Evolutionary conservation across 148 eudicot species (phyloP).

Genomic region (Chenopodium album): DNA sequence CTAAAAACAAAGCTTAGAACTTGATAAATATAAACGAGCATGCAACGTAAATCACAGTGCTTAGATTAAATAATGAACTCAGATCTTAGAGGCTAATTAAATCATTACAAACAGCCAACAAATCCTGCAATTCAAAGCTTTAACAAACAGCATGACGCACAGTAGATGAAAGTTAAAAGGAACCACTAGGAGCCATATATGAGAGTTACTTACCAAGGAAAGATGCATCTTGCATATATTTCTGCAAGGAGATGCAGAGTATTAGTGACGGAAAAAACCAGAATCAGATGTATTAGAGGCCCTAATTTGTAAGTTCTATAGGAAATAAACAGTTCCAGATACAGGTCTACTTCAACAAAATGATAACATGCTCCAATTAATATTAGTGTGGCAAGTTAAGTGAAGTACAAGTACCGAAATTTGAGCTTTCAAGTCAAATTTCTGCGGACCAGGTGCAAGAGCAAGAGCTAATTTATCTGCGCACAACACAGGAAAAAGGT

Average conservation of each 20-base stretch:
- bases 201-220: constrained; percentile 59
- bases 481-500: constrained; percentile 7
- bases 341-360: background rate
- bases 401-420: constrained; percentile 47
- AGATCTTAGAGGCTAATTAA: background rate
- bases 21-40: too few relatives aligned
- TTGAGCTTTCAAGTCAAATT: constrained; percentile 46
- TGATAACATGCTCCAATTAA: background rate
- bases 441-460: constrained; percentile 28
- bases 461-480: constrained; percentile 30
- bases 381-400: constrained; percentile 14
- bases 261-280: background rate
- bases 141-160: background rate
- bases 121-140: background rate
- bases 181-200: background rate
- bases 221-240: constrained; percentile 62
- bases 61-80: background rate
- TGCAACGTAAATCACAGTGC: too few relatives aligned
- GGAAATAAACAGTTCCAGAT: background rate
- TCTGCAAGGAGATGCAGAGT: constrained; percentile 43
- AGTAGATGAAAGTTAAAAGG: background rate
- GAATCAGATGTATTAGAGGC: background rate
- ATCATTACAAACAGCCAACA: background rate
- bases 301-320: background rate
- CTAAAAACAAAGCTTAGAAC: background rate